A percentile compares a stretch with the other conserved stretches of the same genome.
These are phyloP conservation scores for Sonneratia caseolaris DNA, from an alignment of 345 rosid species.

Conservation along the genomic window DNA sequence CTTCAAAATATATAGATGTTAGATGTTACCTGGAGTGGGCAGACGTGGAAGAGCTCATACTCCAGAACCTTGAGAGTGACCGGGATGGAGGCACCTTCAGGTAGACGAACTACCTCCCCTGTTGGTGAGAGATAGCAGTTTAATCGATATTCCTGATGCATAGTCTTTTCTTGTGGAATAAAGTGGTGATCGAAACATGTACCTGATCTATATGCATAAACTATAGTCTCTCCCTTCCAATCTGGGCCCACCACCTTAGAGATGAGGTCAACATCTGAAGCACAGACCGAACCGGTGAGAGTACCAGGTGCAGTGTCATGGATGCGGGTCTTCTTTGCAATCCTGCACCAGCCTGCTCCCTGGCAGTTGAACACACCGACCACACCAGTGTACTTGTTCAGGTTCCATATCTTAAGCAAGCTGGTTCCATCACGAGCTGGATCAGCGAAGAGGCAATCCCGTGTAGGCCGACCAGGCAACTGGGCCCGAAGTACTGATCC, in stretches of 20 bases:
- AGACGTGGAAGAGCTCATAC: constrained; percentile 82
- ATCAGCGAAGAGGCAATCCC: constrained; percentile 76
- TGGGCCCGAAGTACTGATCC: constrained; percentile 83
- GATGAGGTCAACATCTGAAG: constrained; percentile 64
- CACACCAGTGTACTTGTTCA: constrained; percentile 72
- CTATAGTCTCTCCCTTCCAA: constrained; percentile 70
- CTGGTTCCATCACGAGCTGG: constrained; percentile 86
- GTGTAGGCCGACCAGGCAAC: constrained; percentile 90
- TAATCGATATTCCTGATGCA: background rate
- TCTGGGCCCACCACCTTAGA: constrained; percentile 60
- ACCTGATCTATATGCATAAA: constrained; percentile 76
- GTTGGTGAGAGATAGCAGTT: constrained; percentile 8
- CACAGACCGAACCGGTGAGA: constrained; percentile 50
- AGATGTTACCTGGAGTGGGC: constrained; percentile 46
- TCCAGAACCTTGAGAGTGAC: constrained; percentile 75
- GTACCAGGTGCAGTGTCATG: constrained; percentile 85
- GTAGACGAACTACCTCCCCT: constrained; percentile 72
- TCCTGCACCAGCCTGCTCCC: constrained; percentile 98
- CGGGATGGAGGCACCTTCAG: constrained; percentile 67
- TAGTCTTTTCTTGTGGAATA: background rate
- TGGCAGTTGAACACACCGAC: constrained; percentile 96
- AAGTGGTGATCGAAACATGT: background rate
- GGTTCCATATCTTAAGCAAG: constrained; percentile 90
- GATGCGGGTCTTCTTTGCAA: constrained; percentile 63
- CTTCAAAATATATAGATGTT: constrained; percentile 11